Percentiles rank a stretch among this genome's conserved stretches.
These are phyloP conservation scores for Botrytis elliptica DNA, from an alignment of 2,329 filamentous ascomycete species.

Conservation along the genomic window DNA sequence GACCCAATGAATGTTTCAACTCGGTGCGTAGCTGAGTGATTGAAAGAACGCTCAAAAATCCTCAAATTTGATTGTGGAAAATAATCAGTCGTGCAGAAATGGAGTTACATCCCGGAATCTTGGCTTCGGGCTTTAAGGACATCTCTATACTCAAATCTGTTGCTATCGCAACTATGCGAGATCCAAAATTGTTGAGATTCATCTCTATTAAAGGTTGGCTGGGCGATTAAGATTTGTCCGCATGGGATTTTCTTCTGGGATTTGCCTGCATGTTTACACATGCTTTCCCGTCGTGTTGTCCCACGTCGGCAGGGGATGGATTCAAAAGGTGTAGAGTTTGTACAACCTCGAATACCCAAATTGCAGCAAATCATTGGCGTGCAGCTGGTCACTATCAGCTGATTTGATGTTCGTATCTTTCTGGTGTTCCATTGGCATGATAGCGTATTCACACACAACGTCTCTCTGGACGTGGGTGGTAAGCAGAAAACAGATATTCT, in stretches of 20 bases:
- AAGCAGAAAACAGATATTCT: neutral
- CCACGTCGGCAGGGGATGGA: neutral
- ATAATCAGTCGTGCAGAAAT: neutral
- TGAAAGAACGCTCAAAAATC: neutral
- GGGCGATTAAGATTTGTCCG: neutral
- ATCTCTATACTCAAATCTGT: neutral
- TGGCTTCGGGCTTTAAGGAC: neutral
- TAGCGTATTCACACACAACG: neutral
- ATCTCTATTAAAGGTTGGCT: neutral
- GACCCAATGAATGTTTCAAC: neutral
- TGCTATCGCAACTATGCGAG: conserved; percentile 15
- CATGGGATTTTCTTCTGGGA: neutral
- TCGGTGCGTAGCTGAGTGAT: neutral
- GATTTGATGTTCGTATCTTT: neutral
- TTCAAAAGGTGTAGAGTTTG: neutral
- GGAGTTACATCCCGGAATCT: neutral
- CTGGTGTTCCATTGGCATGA: neutral
- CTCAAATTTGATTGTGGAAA: neutral
- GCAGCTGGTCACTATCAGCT: conserved; percentile 4
- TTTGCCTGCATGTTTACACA: conserved; percentile 10
- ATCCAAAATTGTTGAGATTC: neutral
- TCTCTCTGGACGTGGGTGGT: neutral
- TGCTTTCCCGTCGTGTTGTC: neutral
- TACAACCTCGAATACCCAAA: neutral
- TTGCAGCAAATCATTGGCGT: neutral